A percentile compares a stretch with the other conserved stretches of the same genome.
phyloP scores from a whole-genome alignment of 768 basidiomycete genomes.

The Tephrocybe rancida region DNA sequence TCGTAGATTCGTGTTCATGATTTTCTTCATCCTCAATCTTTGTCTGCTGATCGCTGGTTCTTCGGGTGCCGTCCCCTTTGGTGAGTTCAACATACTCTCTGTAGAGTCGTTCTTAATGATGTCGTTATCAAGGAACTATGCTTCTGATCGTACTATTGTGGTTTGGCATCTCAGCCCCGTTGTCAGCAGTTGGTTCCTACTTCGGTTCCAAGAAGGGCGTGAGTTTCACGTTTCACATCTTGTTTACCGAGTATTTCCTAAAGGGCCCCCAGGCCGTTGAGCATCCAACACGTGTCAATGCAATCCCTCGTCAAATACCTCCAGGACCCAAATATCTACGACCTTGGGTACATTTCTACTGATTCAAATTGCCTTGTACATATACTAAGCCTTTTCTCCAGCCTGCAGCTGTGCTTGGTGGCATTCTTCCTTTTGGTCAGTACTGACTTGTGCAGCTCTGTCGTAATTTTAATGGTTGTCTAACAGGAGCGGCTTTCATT shows the following conservation, averaged over 20 bases:
- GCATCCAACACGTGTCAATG: conserved; percentile 90
- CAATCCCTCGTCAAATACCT: conserved; percentile 96
- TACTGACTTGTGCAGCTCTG: not conserved
- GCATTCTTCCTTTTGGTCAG: conserved; percentile 88
- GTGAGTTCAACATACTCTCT: conserved; percentile 37
- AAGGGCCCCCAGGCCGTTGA: conserved; percentile 54
- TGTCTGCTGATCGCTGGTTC: conserved; percentile 85
- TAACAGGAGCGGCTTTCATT: conserved; percentile 89
- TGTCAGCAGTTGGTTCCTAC: conserved; percentile 86
- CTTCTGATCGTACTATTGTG: conserved; percentile 81
- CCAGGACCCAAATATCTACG: conserved; percentile 82
- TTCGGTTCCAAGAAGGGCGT: conserved; percentile 88
- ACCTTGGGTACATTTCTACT: conserved; percentile 61
- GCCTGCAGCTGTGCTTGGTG: conserved; percentile 81
- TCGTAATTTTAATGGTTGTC: conserved; percentile 4
- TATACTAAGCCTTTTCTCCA: conserved; percentile 16
- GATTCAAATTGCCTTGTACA: not conserved
- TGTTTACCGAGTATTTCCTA: not conserved
- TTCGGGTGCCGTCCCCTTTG: conserved; percentile 96
- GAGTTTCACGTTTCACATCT: conserved; percentile 28
- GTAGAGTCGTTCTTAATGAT: not conserved
- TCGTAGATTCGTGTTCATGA: conserved; percentile 72
- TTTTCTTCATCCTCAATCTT: conserved; percentile 90
- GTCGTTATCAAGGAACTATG: conserved; percentile 64
- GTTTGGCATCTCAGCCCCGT: conserved; percentile 93